phyloP scores from a whole-genome alignment of 176 grass and related monocot species.

The Musa itinerans region DNA sequence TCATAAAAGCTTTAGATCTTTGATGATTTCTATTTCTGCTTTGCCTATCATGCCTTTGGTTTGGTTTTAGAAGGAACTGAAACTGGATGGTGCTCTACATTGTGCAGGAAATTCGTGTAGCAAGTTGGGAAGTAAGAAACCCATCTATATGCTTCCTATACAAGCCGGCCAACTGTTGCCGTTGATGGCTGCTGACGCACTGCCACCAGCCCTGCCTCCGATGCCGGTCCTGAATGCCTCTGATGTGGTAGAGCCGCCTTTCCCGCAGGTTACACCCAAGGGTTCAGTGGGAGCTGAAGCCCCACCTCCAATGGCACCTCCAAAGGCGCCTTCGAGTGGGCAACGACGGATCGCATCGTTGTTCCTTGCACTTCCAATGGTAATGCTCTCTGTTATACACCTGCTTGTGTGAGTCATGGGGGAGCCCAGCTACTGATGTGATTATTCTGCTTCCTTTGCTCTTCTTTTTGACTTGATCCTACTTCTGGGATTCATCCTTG shows the following conservation, averaged over 20 bases:
- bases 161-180: conserved; percentile 9
- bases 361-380: conserved; percentile 18
- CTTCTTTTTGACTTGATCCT: neutral
- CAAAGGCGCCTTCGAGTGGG: conserved; percentile 21
- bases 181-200: neutral
- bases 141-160: conserved; percentile 29
- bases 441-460: neutral
- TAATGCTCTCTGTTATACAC: conserved; percentile 15
- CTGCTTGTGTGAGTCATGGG: conserved; percentile 21
- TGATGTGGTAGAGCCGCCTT: conserved; percentile 32
- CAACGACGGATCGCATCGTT: neutral
- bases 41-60: neutral
- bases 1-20: neutral
- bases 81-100: neutral
- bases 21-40: neutral
- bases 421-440: neutral
- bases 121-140: conserved; percentile 23
- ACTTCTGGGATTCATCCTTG: conserved; percentile 2
- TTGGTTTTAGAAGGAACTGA: neutral
- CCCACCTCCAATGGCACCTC: neutral
- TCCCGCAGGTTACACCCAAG: conserved; percentile 26
- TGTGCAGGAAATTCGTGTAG: conserved; percentile 53
- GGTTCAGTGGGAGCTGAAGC: neutral
- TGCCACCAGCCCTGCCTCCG: conserved; percentile 39
- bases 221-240: conserved; percentile 22